phyloP scores from a whole-genome alignment of 495 filamentous ascomycete genomes.

The Clohesyomyces aquaticus region DNA sequence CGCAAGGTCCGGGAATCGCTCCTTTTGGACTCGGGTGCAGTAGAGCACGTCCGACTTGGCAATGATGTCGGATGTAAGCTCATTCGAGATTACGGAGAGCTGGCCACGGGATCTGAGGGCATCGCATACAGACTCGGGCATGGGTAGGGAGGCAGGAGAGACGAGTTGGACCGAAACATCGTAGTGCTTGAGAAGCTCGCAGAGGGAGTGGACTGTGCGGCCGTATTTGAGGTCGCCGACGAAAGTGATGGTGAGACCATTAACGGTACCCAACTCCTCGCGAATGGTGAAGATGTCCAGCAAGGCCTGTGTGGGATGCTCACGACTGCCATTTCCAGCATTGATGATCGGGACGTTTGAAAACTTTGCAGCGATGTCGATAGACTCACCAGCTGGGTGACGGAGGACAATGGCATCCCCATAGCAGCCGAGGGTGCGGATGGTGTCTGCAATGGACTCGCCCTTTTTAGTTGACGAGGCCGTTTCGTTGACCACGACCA shows the following conservation, averaged over 20 bases:
- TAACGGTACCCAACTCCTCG: slow-evolving; percentile 93
- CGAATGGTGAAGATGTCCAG: slow-evolving; percentile 98
- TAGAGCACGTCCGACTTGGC: slow-evolving; percentile 87
- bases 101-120: slow-evolving; percentile 72
- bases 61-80: slow-evolving; percentile 82
- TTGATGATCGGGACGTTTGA: slow-evolving; percentile 92
- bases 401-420: slow-evolving; percentile 92
- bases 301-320: slow-evolving; percentile 98
- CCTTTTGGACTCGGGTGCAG: slow-evolving; percentile 94
- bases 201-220: slow-evolving; percentile 89
- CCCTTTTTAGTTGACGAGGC: slow-evolving; percentile 90
- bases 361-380: slow-evolving; percentile 79
- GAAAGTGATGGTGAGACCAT: slow-evolving; percentile 93
- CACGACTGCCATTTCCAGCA: slow-evolving; percentile 89
- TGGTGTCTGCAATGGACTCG: slow-evolving; percentile 87
- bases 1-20: slow-evolving; percentile 77
- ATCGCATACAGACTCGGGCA: slow-evolving; percentile 74
- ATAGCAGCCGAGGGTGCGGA: slow-evolving; percentile 92
- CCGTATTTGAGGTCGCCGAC: slow-evolving; percentile 90
- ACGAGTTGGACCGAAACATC: slow-evolving; percentile 91
- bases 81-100: slow-evolving; percentile 70
- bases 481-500: slow-evolving; percentile 73
- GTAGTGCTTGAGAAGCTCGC: slow-evolving; percentile 92
- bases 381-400: slow-evolving; percentile 79
- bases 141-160: slow-evolving; percentile 73